Base-by-base conservation (phyloP, 768 basidiomycete genomes). In the Tricholoma flavovirens region DNA sequence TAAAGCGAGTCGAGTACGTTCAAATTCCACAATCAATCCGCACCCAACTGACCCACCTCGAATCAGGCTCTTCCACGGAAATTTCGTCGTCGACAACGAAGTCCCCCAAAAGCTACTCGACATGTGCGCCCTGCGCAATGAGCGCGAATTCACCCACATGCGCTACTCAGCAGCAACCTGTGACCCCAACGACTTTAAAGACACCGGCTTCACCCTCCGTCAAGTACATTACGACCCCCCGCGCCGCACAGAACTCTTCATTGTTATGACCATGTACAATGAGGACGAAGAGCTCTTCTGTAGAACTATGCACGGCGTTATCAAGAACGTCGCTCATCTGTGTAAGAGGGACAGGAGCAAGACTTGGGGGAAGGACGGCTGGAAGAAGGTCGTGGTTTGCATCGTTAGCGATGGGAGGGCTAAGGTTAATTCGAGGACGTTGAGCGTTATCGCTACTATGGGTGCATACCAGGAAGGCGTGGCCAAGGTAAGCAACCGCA, bases 221-320 rank as follows among this genome's bases (percentile, higher is more conserved):
- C 95, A 96, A 68, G 79, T 83, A n/a, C 83, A 91, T 63, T 95
- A 96, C 69, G 90, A 95, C 63, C 93, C 93, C 0, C 88, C 91
- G 0, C 78, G 95, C 17, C 79, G 88, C 32, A 97, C 95, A 32
- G 96, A 98, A 70, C 75, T 98, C 14, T 96, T 97, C 73, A 95
- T 98, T 62, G 95, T 97, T 42, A 88, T 98, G 83, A 98, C 95
- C 12, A 97, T 98, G 94, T 97, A 96, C 69, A 96, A 97, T 65
- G 93, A 93, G 64, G 84, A 91, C 63, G 93, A 96, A 68, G 83
- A 87, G 64, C 77, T 98, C 5, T 98, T 98, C 72, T 87, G 86
- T 63, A 73, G 94, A 40, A 92, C 95, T 0, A 94, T 98, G 90
- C 90, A 96, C 65, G 95, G 95, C 51, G 90, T 98, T 5, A 92